phyloP scores from a whole-genome alignment of 129 eudicot species.

The Silybum marianum region DNA sequence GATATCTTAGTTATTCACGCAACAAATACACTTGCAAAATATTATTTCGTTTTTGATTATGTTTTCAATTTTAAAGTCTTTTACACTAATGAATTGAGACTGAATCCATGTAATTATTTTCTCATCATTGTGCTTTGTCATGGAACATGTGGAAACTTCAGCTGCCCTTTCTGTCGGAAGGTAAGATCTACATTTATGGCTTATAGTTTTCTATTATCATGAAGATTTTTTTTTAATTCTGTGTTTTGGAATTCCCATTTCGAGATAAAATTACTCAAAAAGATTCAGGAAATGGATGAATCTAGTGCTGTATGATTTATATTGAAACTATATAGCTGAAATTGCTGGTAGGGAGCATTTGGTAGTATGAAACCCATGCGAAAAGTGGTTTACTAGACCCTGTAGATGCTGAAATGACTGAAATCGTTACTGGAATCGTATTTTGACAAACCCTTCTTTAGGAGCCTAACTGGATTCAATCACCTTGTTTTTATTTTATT shows the following conservation, averaged over 20 bases:
- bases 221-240: background rate
- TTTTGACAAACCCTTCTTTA: background rate
- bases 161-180: slow-evolving; percentile 99
- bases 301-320: background rate
- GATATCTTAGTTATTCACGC: background rate
- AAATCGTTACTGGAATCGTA: background rate
- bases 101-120: slow-evolving; percentile 28
- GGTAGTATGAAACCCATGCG: background rate
- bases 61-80: background rate
- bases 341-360: background rate
- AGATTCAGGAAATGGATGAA: background rate
- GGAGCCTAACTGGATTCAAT: background rate
- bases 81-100: slow-evolving; percentile 26
- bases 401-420: background rate
- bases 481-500: background rate
- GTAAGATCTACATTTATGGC: slow-evolving; percentile 35
- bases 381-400: background rate
- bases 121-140: slow-evolving; percentile 23
- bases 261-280: background rate
- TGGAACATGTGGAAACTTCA: slow-evolving; percentile 49
- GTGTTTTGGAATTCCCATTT: no score
- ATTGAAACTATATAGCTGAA: background rate
- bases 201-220: slow-evolving; percentile 1
- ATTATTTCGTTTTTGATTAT: background rate
- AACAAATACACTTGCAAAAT: background rate